Conservation (phyloP, 108 stramenopile genomes). For the Cyclotella sp. region DNA sequence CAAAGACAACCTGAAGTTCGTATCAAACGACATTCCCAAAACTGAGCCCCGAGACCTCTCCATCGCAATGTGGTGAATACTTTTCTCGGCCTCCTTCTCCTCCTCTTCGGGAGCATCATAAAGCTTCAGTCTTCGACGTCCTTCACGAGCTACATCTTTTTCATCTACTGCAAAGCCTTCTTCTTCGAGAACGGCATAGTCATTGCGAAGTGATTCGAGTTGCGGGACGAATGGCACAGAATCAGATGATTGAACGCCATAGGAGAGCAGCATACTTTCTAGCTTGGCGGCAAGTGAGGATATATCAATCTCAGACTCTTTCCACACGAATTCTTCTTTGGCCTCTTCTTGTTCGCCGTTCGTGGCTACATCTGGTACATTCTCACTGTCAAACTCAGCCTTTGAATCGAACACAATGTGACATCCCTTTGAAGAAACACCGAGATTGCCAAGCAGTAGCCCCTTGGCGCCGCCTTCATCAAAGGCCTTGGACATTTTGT, state of each 20-base stretch:
- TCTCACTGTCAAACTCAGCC: slow-evolving; percentile 25
- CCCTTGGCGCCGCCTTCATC: slow-evolving; percentile 99
- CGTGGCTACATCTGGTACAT: slow-evolving; percentile 11
- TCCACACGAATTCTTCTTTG: slow-evolving; percentile 19
- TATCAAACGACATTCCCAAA: slow-evolving; percentile 53
- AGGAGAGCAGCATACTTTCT: slow-evolving; percentile 47
- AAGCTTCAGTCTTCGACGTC: slow-evolving; percentile 43
- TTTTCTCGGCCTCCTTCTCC: slow-evolving; percentile 81
- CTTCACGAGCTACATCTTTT: slow-evolving; percentile 33
- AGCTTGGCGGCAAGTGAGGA: slow-evolving; percentile 59
- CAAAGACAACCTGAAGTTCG: slow-evolving; percentile 56
- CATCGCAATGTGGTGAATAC: slow-evolving; percentile 81
- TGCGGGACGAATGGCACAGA: slow-evolving; percentile 81
- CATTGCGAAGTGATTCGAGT: slow-evolving; percentile 66
- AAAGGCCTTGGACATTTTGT: slow-evolving; percentile 97
- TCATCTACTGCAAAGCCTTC: slow-evolving; percentile 70
- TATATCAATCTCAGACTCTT: slow-evolving; percentile 66
- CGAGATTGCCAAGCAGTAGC: slow-evolving; percentile 92
- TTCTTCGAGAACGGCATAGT: slow-evolving; percentile 61
- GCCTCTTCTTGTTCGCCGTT: slow-evolving; percentile 22
- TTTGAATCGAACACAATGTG: slow-evolving; percentile 93
- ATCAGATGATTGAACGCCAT: slow-evolving; percentile 41
- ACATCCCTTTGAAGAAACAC: slow-evolving; percentile 82
- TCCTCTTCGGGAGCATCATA: slow-evolving; percentile 67
- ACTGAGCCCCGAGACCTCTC: slow-evolving; percentile 68